Conservation (phyloP, 805 yeast species). For the Jamesozyma jinghongensis region DNA sequence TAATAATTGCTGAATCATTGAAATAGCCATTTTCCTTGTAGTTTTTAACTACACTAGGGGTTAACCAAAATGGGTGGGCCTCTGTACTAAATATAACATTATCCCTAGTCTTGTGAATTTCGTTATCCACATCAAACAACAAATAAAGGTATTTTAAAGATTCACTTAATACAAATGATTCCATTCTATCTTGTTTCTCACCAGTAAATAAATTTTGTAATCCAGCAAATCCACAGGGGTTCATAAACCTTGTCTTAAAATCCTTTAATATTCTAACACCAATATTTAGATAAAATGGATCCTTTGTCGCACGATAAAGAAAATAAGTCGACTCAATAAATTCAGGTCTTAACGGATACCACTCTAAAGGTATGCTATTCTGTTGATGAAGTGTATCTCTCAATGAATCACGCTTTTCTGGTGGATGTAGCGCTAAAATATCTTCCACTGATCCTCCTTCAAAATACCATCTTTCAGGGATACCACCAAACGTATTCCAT, state of each 20-base stretch:
- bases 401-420: too few species aligned
- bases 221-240: conserved; percentile 77
- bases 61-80: conserved; percentile 83
- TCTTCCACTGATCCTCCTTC: background rate
- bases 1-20: conserved; percentile 11
- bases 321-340: conserved; percentile 83
- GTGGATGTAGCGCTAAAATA: too few species aligned
- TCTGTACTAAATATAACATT: conserved; percentile 67
- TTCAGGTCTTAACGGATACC: conserved; percentile 93
- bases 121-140: conserved; percentile 63
- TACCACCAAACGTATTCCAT: conserved; percentile 71
- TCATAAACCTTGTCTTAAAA: conserved; percentile 42
- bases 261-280: conserved; percentile 59
- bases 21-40: conserved; percentile 19
- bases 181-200: conserved; percentile 71
- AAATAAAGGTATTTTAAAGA: conserved; percentile 76
- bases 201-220: conserved; percentile 58
- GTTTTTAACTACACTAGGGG: conserved; percentile 26
- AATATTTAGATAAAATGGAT: conserved; percentile 70
- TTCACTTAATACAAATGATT: conserved; percentile 81
- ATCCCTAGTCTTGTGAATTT: conserved; percentile 36
- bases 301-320: conserved; percentile 73
- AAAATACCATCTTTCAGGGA: conserved; percentile 83
- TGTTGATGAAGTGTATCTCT: too few species aligned
- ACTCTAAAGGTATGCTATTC: conserved; percentile 42